Evolutionary conservation across 2,329 filamentous ascomycete genomes (phyloP).

Genomic region (Stylonectria norvegica): DNA sequence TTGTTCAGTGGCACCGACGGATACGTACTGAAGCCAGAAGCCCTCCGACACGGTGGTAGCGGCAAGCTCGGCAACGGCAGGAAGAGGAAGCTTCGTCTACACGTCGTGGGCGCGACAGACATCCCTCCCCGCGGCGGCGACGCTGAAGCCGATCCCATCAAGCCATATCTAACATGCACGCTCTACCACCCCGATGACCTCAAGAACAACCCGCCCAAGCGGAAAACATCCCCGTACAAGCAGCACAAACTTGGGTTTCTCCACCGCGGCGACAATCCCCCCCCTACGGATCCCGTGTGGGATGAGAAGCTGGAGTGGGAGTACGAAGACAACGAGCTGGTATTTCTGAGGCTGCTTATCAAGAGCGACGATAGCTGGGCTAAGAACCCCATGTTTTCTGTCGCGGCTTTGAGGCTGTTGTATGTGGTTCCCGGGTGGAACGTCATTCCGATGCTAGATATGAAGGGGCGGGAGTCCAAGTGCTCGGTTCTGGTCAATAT

Average conservation of each 20-base stretch:
- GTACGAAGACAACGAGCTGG: slow-evolving; percentile 63
- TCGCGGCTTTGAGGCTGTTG: slow-evolving; percentile 56
- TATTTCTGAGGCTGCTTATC: slow-evolving; percentile 61
- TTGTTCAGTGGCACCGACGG: slow-evolving; percentile 63
- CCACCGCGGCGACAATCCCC: slow-evolving; percentile 56
- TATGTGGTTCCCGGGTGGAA: slow-evolving; percentile 58
- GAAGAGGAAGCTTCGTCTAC: slow-evolving; percentile 51
- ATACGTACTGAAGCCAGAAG: slow-evolving; percentile 62
- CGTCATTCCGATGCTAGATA: slow-evolving; percentile 62
- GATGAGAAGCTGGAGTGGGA: slow-evolving; percentile 65
- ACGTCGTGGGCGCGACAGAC: slow-evolving; percentile 60
- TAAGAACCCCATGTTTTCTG: slow-evolving; percentile 59
- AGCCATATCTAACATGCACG: slow-evolving; percentile 63
- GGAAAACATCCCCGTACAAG: slow-evolving; percentile 59
- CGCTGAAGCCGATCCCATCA: slow-evolving; percentile 50
- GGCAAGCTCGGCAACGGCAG: slow-evolving; percentile 46
- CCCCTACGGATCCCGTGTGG: slow-evolving; percentile 60
- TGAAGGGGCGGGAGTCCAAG: slow-evolving; percentile 61
- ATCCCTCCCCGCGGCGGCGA: slow-evolving; percentile 51
- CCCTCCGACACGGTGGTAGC: slow-evolving; percentile 53
- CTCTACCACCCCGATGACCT: slow-evolving; percentile 56
- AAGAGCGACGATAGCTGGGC: slow-evolving; percentile 65
- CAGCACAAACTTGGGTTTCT: slow-evolving; percentile 56
- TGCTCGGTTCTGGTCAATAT: slow-evolving; percentile 62
- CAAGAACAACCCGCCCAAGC: slow-evolving; percentile 50